Evolutionary conservation across 2,329 filamentous ascomycete species (phyloP), one percentile per base, ranked within the genome.

Genomic region (Colletotrichum tropicale): DNA sequence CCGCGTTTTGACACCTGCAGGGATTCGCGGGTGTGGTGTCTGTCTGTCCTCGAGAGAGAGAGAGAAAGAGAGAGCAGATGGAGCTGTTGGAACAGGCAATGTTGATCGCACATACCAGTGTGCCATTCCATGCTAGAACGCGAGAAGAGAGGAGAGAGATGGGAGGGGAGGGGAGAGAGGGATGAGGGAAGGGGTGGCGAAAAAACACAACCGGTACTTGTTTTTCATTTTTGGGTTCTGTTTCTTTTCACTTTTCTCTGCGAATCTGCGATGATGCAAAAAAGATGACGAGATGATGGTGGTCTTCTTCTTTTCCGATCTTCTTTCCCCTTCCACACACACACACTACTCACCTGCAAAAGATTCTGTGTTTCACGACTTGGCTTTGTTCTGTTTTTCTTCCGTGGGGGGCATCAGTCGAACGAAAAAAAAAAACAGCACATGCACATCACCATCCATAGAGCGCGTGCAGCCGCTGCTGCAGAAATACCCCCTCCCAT

Each of bases 391-490:
- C n/a, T 67, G 12, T 16, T 36, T 32, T 24, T 55, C n/a, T 26
- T 28, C 21, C 21, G 36, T 43, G 30, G 66, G 67, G 55, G 55
- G 34, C 67, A 34, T 34, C 32, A 12, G 55, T 62, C 36, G 15
- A 52, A 21, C n/a, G 6, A 48, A 55, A 30, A 60, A 30, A n/a
- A 60, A 38, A 18, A 30, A 38, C 6, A 58, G 13, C 24, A n/a
- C 18, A 21, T 6, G 24, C 8, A 58, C 24, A 18, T 12, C 32
- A 34, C n/a, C 18, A 48, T 24, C 9, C 64, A 62, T 73, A 73
- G 71, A 74, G 66, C 66, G 60, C 26, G 30, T 74, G 71, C 66
- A 64, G 66, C 71, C 71, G 60, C 71, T 70, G 71, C 58, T 56
- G 71, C 71, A 69, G 24, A 66, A 62, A 70, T 70, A 70, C 56